These are phyloP conservation scores for Calonectria pauciramosa DNA, from an alignment of 2,329 filamentous ascomycete genomes.

Conservation along the genomic window DNA sequence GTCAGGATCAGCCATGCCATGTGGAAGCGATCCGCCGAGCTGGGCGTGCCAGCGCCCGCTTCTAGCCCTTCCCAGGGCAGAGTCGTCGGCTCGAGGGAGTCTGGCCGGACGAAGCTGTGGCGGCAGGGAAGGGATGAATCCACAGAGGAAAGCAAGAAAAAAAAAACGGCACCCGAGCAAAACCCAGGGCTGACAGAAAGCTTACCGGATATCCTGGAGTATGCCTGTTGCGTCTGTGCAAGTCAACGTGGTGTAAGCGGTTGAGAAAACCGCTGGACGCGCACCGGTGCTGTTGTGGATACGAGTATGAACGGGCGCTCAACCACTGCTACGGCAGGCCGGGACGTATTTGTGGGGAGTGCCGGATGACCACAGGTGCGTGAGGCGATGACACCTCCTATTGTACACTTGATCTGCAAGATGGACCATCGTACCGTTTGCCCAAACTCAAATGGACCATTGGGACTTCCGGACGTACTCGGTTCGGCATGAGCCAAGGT, in stretches of 20 bases:
- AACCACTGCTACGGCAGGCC: constrained; percentile 34
- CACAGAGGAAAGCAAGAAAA: not conserved
- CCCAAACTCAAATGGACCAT: constrained; percentile 6
- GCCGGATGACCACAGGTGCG: constrained; percentile 27
- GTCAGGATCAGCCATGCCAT: constrained; percentile 33
- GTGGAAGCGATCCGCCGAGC: constrained; percentile 36
- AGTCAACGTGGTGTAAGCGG: constrained; percentile 33
- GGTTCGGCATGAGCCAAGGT: constrained; percentile 3
- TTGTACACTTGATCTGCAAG: constrained; percentile 38
- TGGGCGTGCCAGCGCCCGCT: constrained; percentile 36
- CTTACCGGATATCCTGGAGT: constrained; percentile 29
- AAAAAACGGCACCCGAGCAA: not conserved
- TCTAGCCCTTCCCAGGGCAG: constrained; percentile 19
- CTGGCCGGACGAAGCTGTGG: constrained; percentile 6
- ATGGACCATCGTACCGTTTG: constrained; percentile 15
- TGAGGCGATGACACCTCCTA: constrained; percentile 25
- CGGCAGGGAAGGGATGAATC: constrained; percentile 25
- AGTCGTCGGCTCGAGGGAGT: not conserved
- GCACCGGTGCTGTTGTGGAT: constrained; percentile 38
- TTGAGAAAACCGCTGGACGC: constrained; percentile 43
- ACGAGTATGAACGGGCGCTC: constrained; percentile 28
- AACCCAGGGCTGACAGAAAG: constrained; percentile 3
- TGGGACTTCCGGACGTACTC: not conserved
- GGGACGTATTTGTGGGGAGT: constrained; percentile 26
- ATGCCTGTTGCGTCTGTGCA: constrained; percentile 40